These are phyloP conservation scores for Aspergillus leporis DNA, from an alignment of 495 filamentous ascomycete species.

Conservation along the genomic window DNA sequence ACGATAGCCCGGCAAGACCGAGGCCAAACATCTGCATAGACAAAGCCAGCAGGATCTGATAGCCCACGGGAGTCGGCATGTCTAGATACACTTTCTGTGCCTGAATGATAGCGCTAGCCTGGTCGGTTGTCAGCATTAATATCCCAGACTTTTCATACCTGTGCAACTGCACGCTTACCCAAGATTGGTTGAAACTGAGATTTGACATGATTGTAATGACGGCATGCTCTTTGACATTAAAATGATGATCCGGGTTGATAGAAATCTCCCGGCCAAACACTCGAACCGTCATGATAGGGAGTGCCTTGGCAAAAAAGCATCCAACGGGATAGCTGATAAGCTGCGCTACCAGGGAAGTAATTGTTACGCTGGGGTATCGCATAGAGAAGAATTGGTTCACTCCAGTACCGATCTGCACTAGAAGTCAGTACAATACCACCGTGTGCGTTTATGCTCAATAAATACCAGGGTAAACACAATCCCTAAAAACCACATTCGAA, in stretches of 20 bases:
- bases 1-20: conserved; percentile 48
- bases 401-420: conserved; percentile 36
- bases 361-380: conserved; percentile 71
- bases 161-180: conserved; percentile 1
- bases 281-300: conserved; percentile 49
- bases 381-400: conserved; percentile 66
- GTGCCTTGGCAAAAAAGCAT: conserved; percentile 26
- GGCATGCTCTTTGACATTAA: conserved; percentile 55
- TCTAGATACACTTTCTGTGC: conserved; percentile 51
- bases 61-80: conserved; percentile 32
- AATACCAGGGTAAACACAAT: conserved; percentile 58
- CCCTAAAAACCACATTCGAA: conserved; percentile 64
- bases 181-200: conserved; percentile 28
- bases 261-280: conserved; percentile 51
- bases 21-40: conserved; percentile 53
- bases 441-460: neutral
- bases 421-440: neutral
- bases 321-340: conserved; percentile 66
- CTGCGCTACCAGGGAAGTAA: conserved; percentile 62
- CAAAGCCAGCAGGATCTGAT: conserved; percentile 38
- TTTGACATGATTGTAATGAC: conserved; percentile 59
- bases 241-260: conserved; percentile 48
- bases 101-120: conserved; percentile 60
- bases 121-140: conserved; percentile 34
- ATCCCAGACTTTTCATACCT: neutral